Percentiles rank a stretch among this genome's conserved stretches.
These are phyloP conservation scores for Chaetomium fimeti DNA, from an alignment of 495 filamentous ascomycete genomes.

Conservation along the genomic window DNA sequence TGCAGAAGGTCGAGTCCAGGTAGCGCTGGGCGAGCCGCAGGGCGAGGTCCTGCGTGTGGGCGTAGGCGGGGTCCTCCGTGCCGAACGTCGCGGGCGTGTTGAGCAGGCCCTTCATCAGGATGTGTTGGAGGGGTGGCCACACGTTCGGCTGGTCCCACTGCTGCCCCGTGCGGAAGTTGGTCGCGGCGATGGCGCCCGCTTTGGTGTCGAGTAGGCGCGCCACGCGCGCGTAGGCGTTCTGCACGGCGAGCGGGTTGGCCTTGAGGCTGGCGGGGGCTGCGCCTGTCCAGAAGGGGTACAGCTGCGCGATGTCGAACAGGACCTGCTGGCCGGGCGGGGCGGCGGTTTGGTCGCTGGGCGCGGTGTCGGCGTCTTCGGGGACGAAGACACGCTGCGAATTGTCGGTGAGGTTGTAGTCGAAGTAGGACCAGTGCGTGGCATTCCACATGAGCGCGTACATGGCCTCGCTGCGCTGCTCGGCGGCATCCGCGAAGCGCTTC, in stretches of 20 bases:
- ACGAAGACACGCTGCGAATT: slow-evolving; percentile 42
- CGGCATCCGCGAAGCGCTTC: slow-evolving; percentile 34
- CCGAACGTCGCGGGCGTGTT: slow-evolving; percentile 50
- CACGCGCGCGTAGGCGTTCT: slow-evolving; percentile 41
- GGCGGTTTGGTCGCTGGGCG: slow-evolving; percentile 28
- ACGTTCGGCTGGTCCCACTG: slow-evolving; percentile 55
- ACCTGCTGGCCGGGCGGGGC: slow-evolving; percentile 43
- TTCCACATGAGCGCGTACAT: slow-evolving; percentile 53
- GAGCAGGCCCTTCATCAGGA: slow-evolving; percentile 48
- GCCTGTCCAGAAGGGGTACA: slow-evolving; percentile 54
- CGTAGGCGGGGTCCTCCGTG: slow-evolving; percentile 41
- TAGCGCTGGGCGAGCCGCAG: slow-evolving; percentile 49
- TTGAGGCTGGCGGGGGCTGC: slow-evolving; percentile 46
- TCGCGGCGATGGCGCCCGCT: slow-evolving; percentile 45
- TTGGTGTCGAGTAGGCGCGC: slow-evolving; percentile 38
- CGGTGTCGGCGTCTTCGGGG: slow-evolving; percentile 40
- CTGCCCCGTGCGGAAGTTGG: slow-evolving; percentile 48
- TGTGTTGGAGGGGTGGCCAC: slow-evolving; percentile 51
- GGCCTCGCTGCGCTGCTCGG: slow-evolving; percentile 41
- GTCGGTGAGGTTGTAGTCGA: slow-evolving; percentile 53
- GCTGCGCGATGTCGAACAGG: slow-evolving; percentile 45
- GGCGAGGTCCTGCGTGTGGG: slow-evolving; percentile 41
- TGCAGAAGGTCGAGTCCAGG: slow-evolving; percentile 52
- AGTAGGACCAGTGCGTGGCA: slow-evolving; percentile 46
- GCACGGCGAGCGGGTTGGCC: slow-evolving; percentile 48